Conservation (phyloP, 2,329 filamentous ascomycete species). For the Diaporthe ampelina region DNA sequence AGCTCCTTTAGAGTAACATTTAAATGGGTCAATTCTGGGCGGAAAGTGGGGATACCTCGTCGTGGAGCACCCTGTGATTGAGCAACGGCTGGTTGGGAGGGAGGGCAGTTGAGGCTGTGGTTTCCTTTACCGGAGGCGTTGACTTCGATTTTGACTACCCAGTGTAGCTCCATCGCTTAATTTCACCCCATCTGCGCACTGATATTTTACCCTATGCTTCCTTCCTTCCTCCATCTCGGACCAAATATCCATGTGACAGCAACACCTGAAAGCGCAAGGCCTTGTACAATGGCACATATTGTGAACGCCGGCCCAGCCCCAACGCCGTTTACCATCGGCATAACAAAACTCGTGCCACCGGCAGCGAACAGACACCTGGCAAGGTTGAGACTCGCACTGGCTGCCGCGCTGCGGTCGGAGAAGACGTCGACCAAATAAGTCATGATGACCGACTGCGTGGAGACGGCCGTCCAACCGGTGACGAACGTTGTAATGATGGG, state of each 20-base stretch:
- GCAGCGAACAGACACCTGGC: conserved; percentile 69
- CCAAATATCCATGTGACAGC: conserved; percentile 8
- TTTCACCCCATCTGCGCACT: too few species aligned
- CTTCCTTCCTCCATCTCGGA: neutral
- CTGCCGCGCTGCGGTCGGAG: conserved; percentile 65
- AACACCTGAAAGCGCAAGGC: conserved; percentile 40
- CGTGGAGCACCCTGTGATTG: too few species aligned
- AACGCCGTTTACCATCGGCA: conserved; percentile 65
- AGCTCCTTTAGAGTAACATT: too few species aligned
- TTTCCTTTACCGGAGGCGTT: too few species aligned
- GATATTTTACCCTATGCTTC: too few species aligned
- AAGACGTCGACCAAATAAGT: conserved; percentile 66
- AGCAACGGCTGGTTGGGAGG: too few species aligned
- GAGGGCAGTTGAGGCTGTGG: too few species aligned
- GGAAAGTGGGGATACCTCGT: too few species aligned
- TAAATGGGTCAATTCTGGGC: too few species aligned
- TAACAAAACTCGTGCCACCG: conserved; percentile 64
- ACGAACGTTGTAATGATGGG: conserved; percentile 62
- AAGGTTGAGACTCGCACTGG: conserved; percentile 70
- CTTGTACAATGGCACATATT: conserved; percentile 59
- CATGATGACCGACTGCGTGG: conserved; percentile 64
- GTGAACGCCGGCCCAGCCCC: conserved; percentile 67
- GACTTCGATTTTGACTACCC: too few species aligned
- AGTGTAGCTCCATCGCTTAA: too few species aligned
- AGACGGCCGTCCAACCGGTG: conserved; percentile 67